Conservation (phyloP, 2,329 filamentous ascomycete genomes). For the Colletotrichum tamarilloi region DNA sequence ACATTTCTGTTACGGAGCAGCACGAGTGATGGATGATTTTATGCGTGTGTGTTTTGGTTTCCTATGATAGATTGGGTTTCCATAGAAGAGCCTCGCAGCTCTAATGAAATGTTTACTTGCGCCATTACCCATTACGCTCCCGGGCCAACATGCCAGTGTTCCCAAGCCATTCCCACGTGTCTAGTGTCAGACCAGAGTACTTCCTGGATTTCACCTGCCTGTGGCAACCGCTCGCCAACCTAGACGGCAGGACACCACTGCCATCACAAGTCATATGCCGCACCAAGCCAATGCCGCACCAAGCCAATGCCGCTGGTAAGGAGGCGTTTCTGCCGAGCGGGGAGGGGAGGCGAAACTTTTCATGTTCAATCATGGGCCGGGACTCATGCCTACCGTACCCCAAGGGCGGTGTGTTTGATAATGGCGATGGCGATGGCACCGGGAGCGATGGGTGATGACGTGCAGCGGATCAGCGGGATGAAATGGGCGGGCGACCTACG, state of each 20-base stretch:
- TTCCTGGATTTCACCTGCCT: no score
- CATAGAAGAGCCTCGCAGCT: slow-evolving; percentile 28
- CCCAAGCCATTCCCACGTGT: background rate
- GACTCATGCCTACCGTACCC: no score
- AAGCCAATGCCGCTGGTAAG: background rate
- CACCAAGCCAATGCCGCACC: background rate
- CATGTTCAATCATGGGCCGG: no score
- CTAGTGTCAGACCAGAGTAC: no score
- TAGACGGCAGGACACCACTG: no score
- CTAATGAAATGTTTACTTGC: slow-evolving; percentile 9
- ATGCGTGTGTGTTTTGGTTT: background rate
- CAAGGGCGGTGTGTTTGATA: slow-evolving; percentile 10
- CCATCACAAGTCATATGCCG: background rate
- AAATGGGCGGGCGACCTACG: background rate
- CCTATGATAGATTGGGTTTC: slow-evolving; percentile 12
- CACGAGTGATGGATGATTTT: background rate
- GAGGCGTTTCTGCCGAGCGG: background rate
- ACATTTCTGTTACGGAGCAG: background rate
- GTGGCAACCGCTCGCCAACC: no score
- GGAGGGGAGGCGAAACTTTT: no score
- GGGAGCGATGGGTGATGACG: slow-evolving; percentile 20
- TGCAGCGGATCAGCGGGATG: slow-evolving; percentile 22
- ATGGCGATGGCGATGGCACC: no score
- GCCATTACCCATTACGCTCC: background rate
- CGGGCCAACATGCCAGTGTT: background rate